Evolutionary conservation across 768 basidiomycete genomes (phyloP), one percentile per base, ranked within the genome.

Genomic region (Psilocybe azurescens): DNA sequence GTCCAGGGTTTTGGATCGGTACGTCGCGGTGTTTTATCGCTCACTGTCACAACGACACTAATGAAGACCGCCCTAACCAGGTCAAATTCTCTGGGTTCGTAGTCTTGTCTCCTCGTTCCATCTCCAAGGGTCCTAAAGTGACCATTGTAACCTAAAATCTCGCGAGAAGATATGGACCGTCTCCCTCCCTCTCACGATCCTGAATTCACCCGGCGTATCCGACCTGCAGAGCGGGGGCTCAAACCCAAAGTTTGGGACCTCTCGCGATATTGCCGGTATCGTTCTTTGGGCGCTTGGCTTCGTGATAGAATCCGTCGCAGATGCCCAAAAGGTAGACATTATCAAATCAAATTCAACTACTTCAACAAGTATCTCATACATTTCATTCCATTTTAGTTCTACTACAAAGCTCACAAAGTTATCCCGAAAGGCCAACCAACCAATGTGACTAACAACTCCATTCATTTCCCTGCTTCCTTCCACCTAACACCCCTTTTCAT

Each of bases 181-280:
- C 4, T 88, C 88, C 7, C 76, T 90, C 0, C 88, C 89, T 3
- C 65, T 89, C 30, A 83, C 79, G 32, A 86, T 89, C 63, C 77
- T 90, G 47, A 90, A 90, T 69, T 90, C 90, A 3, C 88, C 88
- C 3, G 83, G 82, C 5, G 80, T 89, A 16, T 86, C 86, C 6
- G 84, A 85, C 62, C 71, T 73, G 5, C 49, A 39, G 2, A 65
- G 66, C 10, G 78, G 78, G 2, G 83, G 84, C 1, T 81, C 77
- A n/a, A 80, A 84, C 64, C 86, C 86, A 5, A 52, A 74, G 0
- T 89, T 89, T 70, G 89, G 89, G 1, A 87, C 86, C 0, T 81
- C 81, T 3, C 73, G 83, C 38, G 89, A 92, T 67, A 85, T 90
- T 51, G 82, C 80, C 8, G 89, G 89, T 0, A 75, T 89, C 33